Conservation (phyloP, 164 flowering plant species). For the Annona cherimola region DNA sequence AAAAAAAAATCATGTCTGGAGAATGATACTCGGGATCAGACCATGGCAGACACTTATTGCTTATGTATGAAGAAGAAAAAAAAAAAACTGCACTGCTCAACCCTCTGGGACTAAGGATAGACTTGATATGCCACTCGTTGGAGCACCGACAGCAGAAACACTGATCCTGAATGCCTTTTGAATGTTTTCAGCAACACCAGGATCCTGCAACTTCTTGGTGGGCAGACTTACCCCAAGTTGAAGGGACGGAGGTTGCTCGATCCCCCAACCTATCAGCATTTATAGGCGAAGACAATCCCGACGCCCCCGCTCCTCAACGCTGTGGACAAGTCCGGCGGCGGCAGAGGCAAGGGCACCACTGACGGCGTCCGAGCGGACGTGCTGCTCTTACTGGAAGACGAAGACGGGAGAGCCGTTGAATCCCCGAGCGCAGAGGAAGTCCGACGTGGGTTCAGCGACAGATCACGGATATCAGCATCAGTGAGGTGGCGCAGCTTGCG, state of each 20-base stretch:
- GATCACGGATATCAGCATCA: conserved; percentile 15
- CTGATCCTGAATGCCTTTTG: conserved; percentile 21
- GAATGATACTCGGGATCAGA: conserved; percentile 55
- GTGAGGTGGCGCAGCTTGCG: conserved; percentile 26
- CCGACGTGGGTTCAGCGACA: background rate
- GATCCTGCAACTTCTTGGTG: conserved; percentile 21
- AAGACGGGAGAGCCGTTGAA: conserved; percentile 4
- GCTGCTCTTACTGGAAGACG: background rate
- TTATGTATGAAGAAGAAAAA: conserved; percentile 17
- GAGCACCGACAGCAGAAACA: conserved; percentile 55
- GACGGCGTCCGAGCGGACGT: background rate
- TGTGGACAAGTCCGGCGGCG: conserved; percentile 15
- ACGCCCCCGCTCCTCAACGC: conserved; percentile 8
- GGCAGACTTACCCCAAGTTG: background rate
- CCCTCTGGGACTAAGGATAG: conserved; percentile 53
- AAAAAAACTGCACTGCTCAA: conserved; percentile 25
- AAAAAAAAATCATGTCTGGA: conserved; percentile 22
- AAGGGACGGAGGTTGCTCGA: background rate
- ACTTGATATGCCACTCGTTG: conserved; percentile 56
- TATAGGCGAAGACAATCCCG: background rate
- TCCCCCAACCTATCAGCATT: conserved; percentile 6
- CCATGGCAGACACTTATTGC: conserved; percentile 40
- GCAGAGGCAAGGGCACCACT: conserved; percentile 21
- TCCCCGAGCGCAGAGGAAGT: background rate
- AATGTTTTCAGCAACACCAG: conserved; percentile 9